Conservation (phyloP, 495 filamentous ascomycete species). For the Aspergillus baeticus region DNA sequence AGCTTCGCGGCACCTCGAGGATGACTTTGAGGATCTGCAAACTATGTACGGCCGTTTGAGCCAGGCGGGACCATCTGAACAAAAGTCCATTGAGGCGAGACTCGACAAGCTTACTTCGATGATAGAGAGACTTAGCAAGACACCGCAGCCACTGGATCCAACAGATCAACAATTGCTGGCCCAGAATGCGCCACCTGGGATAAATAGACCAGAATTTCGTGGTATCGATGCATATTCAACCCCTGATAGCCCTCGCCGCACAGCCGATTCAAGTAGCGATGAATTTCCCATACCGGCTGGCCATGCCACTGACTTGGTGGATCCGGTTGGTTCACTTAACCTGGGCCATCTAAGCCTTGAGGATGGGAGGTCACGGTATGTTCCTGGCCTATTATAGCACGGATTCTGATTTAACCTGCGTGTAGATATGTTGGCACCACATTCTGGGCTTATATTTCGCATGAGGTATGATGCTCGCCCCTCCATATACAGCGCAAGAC, state of each 20-base stretch:
- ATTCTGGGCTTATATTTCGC: constrained; percentile 53
- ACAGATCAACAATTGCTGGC: constrained; percentile 23
- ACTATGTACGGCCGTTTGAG: constrained; percentile 38
- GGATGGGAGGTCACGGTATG: constrained; percentile 46
- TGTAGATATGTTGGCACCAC: constrained; percentile 51
- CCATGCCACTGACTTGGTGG: constrained; percentile 44
- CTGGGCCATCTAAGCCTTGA: constrained; percentile 48
- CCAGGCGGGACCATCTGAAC: constrained; percentile 26
- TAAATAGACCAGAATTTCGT: constrained; percentile 20
- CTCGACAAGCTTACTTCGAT: constrained; percentile 47
- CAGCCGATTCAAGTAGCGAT: constrained; percentile 38
- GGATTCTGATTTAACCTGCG: background rate
- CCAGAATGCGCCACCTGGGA: constrained; percentile 23
- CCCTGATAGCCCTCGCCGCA: constrained; percentile 35
- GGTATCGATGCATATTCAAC: constrained; percentile 16
- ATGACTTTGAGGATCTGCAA: constrained; percentile 37
- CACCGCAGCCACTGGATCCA: constrained; percentile 27
- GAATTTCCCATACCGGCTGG: constrained; percentile 49
- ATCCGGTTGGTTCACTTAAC: constrained; percentile 46
- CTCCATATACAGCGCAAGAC: background rate
- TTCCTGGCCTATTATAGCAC: background rate
- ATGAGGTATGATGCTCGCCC: constrained; percentile 33
- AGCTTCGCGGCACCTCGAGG: constrained; percentile 29
- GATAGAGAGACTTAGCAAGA: constrained; percentile 43
- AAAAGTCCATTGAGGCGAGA: constrained; percentile 42